phyloP scores from a whole-genome alignment of 1,139 yeast genomes.

The Suhomyces panamericanus region DNA sequence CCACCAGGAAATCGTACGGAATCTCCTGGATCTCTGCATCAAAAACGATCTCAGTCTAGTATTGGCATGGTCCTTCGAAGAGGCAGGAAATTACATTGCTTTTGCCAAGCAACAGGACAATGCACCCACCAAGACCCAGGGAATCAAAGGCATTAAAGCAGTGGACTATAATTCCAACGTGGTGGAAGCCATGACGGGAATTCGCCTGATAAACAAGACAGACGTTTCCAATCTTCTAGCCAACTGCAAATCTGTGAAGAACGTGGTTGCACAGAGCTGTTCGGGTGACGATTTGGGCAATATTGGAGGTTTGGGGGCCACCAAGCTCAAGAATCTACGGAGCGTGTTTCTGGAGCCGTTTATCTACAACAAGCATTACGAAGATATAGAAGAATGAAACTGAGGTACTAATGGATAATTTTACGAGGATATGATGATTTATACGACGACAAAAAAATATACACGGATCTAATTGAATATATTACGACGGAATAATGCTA shows the following conservation, averaged over 20 bases:
- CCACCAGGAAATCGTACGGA: conserved; percentile 67
- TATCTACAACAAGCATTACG: conserved; percentile 36
- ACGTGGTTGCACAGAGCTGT: conserved; percentile 35
- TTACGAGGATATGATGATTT: too few species aligned
- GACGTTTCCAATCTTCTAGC: conserved; percentile 57
- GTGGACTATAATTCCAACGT: conserved; percentile 50
- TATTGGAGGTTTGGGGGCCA: conserved; percentile 58
- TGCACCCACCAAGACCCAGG: conserved; percentile 16
- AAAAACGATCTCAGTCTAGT: conserved; percentile 70
- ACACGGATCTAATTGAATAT: too few species aligned
- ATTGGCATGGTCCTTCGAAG: conserved; percentile 80
- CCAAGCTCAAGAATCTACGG: conserved; percentile 47
- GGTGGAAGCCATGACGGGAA: conserved; percentile 50
- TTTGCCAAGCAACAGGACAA: conserved; percentile 49
- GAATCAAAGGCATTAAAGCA: conserved; percentile 17
- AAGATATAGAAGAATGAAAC: conserved; percentile 1
- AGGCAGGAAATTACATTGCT: conserved; percentile 78
- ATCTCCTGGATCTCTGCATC: conserved; percentile 68
- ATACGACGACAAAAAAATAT: too few species aligned
- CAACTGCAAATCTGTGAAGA: conserved; percentile 52
- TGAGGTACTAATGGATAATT: too few species aligned
- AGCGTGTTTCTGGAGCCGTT: conserved; percentile 55
- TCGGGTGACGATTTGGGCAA: conserved; percentile 32
- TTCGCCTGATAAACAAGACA: conserved; percentile 57
- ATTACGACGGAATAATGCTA: too few species aligned